Conservation (phyloP, 352 stramenopile genomes). For the Blastocystis sp. region DNA sequence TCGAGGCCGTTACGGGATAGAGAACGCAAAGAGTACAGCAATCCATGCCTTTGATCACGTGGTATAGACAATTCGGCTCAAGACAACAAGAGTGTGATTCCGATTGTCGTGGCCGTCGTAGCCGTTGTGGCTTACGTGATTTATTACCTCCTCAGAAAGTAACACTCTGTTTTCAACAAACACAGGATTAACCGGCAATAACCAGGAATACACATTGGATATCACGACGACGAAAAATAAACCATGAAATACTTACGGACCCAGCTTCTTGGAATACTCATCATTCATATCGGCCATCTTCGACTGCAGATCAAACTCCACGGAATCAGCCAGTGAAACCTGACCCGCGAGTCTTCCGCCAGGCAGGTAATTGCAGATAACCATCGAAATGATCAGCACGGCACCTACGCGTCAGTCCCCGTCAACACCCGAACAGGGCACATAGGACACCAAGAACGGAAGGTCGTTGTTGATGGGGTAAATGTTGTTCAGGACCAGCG, state of each 20-base stretch:
- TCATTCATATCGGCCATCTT: slow-evolving; percentile 19
- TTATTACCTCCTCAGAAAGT: background rate
- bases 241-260: too few relatives aligned
- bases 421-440: background rate
- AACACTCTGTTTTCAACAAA: slow-evolving; percentile 45
- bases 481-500: slow-evolving; percentile 67
- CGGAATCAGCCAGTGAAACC: slow-evolving; percentile 49
- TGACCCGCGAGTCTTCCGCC: slow-evolving; percentile 51
- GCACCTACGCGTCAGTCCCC: background rate
- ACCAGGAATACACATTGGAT: too few relatives aligned
- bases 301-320: slow-evolving; percentile 36
- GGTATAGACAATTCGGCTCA: background rate
- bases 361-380: slow-evolving; percentile 66
- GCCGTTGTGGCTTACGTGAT: background rate
- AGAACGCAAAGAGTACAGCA: slow-evolving; percentile 28
- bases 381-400: slow-evolving; percentile 30
- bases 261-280: slow-evolving; percentile 7
- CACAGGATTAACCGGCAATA: too few relatives aligned
- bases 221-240: too few relatives aligned
- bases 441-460: slow-evolving; percentile 51
- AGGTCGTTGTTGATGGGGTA: slow-evolving; percentile 64
- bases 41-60: background rate
- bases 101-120: background rate
- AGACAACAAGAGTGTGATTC: background rate
- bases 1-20: slow-evolving; percentile 69